Conservation (phyloP, 768 basidiomycete species). For the Leccinum barrowsii region DNA sequence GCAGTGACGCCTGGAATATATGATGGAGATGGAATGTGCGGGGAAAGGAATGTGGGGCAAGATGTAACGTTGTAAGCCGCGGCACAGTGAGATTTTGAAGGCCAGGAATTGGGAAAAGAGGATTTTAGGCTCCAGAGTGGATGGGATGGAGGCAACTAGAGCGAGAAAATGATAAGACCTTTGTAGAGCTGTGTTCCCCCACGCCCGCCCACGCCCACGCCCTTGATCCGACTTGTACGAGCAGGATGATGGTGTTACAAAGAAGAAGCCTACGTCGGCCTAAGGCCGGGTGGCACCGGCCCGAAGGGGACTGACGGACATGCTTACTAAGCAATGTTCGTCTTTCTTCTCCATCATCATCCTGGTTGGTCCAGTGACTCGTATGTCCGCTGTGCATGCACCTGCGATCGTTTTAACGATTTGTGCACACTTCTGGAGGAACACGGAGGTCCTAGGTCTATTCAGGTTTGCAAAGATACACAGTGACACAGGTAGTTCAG, state of each 20-base stretch:
- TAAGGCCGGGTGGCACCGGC: no score
- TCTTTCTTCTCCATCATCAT: not conserved
- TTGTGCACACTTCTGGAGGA: not conserved
- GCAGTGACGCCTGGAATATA: no score
- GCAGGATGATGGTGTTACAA: no score
- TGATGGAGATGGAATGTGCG: no score
- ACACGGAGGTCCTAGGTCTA: not conserved
- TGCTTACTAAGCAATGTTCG: not conserved
- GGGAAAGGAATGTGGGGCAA: no score
- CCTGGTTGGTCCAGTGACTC: no score
- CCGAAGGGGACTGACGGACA: no score
- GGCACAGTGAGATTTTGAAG: no score
- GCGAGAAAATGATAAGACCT: not conserved
- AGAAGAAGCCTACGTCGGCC: no score
- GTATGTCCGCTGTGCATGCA: not conserved
- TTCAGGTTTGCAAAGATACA: not conserved
- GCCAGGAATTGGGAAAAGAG: no score
- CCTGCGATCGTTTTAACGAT: not conserved
- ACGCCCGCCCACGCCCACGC: not conserved
- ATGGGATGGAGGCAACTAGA: not conserved
- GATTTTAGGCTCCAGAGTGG: not conserved
- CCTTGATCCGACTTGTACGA: no score
- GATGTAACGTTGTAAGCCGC: no score
- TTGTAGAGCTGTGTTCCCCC: not conserved
- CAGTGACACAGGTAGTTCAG: not conserved